Evolutionary conservation across 495 filamentous ascomycete species (phyloP).

Genomic region (Penicillium crystallinum): DNA sequence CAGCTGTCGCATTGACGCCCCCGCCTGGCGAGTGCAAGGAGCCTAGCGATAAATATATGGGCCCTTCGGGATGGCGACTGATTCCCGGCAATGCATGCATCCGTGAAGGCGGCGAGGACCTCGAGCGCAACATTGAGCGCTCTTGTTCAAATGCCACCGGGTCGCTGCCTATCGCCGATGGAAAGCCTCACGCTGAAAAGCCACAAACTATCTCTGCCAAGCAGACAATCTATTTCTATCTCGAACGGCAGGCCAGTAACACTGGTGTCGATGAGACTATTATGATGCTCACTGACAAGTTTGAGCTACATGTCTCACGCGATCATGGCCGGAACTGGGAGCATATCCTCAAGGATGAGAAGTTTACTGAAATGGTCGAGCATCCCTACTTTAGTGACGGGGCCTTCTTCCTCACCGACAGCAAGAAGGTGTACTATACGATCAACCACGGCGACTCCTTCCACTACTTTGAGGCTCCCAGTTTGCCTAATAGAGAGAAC

Average conservation of each 20-base stretch:
- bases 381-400: conserved; percentile 74
- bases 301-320: conserved; percentile 63
- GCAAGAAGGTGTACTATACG: conserved; percentile 68
- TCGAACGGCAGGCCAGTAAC: conserved; percentile 70
- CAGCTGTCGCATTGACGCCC: conserved; percentile 44
- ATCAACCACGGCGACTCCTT: conserved; percentile 66
- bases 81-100: conserved; percentile 89
- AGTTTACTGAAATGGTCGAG: conserved; percentile 62
- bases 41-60: conserved; percentile 64
- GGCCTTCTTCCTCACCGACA: conserved; percentile 75
- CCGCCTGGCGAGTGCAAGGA: conserved; percentile 63
- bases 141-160: conserved; percentile 46
- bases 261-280: conserved; percentile 72
- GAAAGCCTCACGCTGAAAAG: conserved; percentile 53
- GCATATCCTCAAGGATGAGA: conserved; percentile 50
- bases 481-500: conserved; percentile 28
- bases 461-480: conserved; percentile 60
- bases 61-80: conserved; percentile 81
- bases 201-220: conserved; percentile 52
- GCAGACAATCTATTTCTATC: conserved; percentile 65
- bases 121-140: conserved; percentile 42
- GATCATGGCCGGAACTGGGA: conserved; percentile 87
- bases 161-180: conserved; percentile 45
- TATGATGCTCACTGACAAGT: conserved; percentile 64
- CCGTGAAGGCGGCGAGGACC: conserved; percentile 43